A percentile compares a stretch with the other conserved stretches of the same genome.
Evolutionary conservation across 2,329 filamentous ascomycete species (phyloP).

Genomic region (Penicillium paneum): DNA sequence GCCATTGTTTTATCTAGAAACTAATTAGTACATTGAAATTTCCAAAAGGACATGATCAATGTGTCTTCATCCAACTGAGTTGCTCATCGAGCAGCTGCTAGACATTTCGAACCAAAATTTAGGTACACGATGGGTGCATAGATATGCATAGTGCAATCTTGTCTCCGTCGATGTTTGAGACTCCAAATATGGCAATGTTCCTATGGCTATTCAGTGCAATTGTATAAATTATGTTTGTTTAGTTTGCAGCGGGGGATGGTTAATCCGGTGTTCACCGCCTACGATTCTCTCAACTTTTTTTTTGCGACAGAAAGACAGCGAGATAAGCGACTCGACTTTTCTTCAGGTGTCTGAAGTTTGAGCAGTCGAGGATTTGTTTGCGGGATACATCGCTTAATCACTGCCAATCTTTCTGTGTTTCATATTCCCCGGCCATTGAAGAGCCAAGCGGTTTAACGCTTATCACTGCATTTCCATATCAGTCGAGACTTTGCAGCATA

Average conservation of each 20-base stretch:
- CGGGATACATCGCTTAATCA: background rate
- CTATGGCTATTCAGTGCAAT: background rate
- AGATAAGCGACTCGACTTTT: slow-evolving; percentile 11
- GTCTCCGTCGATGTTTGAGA: background rate
- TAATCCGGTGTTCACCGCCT: slow-evolving; percentile 16
- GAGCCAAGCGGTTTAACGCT: slow-evolving; percentile 7
- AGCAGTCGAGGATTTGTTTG: slow-evolving; percentile 1
- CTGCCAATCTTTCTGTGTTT: background rate
- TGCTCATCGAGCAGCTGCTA: background rate
- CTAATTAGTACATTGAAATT: accelerated
- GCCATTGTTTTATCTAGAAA: background rate
- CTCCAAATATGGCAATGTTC: background rate
- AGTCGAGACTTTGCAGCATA: slow-evolving; percentile 7
- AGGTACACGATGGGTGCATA: too few relatives aligned
- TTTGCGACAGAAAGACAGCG: slow-evolving; percentile 10
- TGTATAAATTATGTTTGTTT: slow-evolving; percentile 21
- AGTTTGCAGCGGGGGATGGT: slow-evolving; percentile 19
- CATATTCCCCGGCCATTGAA: background rate
- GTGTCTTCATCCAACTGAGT: background rate
- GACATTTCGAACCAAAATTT: background rate
- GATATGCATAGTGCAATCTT: background rate
- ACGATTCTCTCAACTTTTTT: slow-evolving; percentile 21
- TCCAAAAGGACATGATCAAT: background rate
- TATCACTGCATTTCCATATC: slow-evolving; percentile 12
- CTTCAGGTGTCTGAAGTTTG: slow-evolving; percentile 7